These are phyloP conservation scores for Mortierella antarctica DNA, from an alignment of 192 early-diverging fungal species.

Conservation along the genomic window DNA sequence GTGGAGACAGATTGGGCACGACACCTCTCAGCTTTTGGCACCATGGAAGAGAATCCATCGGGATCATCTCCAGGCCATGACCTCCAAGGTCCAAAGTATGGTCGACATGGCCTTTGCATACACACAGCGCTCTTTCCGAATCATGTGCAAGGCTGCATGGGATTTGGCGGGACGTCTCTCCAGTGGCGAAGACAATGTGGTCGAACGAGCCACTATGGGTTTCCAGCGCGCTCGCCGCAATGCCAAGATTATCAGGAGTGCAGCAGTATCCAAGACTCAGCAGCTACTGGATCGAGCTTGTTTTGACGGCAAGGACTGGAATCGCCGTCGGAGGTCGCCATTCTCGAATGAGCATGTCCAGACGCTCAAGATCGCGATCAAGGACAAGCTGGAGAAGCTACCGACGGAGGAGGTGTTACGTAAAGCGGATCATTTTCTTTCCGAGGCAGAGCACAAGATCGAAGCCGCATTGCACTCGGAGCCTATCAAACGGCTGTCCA, in stretches of 20 bases:
- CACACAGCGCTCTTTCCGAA: not conserved
- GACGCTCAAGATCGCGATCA: not conserved
- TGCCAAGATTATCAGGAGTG: constrained; percentile 11
- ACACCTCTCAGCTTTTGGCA: not conserved
- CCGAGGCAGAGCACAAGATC: constrained; percentile 12
- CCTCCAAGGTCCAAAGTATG: not conserved
- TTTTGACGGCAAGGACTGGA: too few species aligned
- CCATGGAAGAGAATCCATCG: not conserved
- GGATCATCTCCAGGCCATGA: not conserved
- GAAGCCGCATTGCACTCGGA: not conserved
- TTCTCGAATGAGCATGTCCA: too few species aligned
- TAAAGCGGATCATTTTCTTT: constrained; percentile 16
- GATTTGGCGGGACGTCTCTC: not conserved
- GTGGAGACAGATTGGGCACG: not conserved
- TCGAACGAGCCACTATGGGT: not conserved
- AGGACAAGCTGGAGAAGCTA: constrained; percentile 9
- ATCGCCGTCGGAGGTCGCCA: too few species aligned
- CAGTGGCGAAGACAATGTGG: not conserved
- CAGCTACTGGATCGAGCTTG: not conserved
- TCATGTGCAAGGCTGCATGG: not conserved
- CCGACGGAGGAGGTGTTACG: constrained; percentile 2
- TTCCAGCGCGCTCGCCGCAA: constrained; percentile 19
- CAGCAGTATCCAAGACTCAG: not conserved
- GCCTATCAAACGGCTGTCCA: not conserved
- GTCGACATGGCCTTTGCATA: not conserved